Evolutionary conservation across 345 rosid genomes (phyloP).

Genomic region (Citrus unshiu): DNA sequence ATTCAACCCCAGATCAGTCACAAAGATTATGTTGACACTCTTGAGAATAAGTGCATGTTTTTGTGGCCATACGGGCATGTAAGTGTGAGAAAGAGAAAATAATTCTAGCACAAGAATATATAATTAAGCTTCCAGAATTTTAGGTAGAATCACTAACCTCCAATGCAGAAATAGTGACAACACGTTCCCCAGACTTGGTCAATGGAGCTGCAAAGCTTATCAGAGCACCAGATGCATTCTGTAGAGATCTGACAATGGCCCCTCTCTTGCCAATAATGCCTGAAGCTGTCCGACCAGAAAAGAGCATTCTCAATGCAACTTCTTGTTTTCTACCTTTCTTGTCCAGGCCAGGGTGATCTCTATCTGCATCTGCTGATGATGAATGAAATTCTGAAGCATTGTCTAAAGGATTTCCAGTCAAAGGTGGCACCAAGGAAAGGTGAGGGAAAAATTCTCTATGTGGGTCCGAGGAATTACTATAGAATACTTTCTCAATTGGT

Average conservation of each 20-base stretch:
- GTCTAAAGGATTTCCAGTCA: conserved; percentile 12
- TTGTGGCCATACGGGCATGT: neutral
- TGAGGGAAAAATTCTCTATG: conserved; percentile 52
- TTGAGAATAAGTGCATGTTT: neutral
- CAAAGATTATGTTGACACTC: neutral
- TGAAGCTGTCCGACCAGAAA: conserved; percentile 49
- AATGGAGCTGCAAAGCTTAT: conserved; percentile 35
- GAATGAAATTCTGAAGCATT: conserved; percentile 15
- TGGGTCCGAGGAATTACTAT: conserved; percentile 29
- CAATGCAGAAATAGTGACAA: conserved; percentile 54
- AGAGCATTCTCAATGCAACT: conserved; percentile 52
- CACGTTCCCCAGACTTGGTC: conserved; percentile 34
- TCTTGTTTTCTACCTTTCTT: conserved; percentile 15
- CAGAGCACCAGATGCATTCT: conserved; percentile 63
- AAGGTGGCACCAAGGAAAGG: conserved; percentile 32
- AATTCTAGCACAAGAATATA: conserved; percentile 1
- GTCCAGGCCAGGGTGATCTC: conserved; percentile 11
- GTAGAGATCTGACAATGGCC: conserved; percentile 44
- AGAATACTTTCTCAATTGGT: conserved; percentile 25
- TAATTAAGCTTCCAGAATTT: neutral
- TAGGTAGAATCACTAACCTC: conserved; percentile 42
- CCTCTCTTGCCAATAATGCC: conserved; percentile 70
- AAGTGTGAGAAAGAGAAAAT: neutral
- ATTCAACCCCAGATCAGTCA: conserved; percentile 9
- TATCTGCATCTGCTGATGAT: conserved; percentile 19